These are phyloP conservation scores for Arthrinium phaeospermum DNA, from an alignment of 2,329 filamentous ascomycete genomes.

Conservation along the genomic window DNA sequence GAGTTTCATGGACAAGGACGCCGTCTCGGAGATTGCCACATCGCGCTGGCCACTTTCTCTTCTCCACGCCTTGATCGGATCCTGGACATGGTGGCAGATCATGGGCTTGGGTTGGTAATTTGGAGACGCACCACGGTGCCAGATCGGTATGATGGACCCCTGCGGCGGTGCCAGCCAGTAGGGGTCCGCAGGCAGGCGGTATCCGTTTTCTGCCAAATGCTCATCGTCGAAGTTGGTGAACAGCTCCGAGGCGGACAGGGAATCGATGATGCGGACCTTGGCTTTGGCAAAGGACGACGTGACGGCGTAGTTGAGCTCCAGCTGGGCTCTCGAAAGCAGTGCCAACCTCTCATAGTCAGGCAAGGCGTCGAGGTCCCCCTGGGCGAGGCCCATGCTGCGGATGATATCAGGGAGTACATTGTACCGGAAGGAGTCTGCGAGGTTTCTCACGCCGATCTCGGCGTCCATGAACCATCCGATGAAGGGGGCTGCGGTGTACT, in stretches of 20 bases:
- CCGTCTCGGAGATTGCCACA: not conserved
- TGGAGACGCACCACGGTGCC: constrained; percentile 35
- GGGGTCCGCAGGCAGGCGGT: constrained; percentile 33
- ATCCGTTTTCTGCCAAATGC: constrained; percentile 31
- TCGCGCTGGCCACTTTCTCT: constrained; percentile 21
- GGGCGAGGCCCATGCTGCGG: constrained; percentile 27
- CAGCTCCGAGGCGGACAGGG: constrained; percentile 34
- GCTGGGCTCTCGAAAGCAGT: constrained; percentile 30
- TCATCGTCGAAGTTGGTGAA: constrained; percentile 34
- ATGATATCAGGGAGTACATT: constrained; percentile 33
- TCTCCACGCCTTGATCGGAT: constrained; percentile 37
- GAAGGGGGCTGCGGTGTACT: constrained; percentile 30
- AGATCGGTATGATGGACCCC: constrained; percentile 35
- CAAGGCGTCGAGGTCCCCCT: constrained; percentile 29
- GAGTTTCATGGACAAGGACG: not conserved
- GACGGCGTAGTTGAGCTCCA: constrained; percentile 36
- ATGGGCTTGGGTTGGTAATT: constrained; percentile 39
- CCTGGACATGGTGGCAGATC: constrained; percentile 34
- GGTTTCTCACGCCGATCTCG: constrained; percentile 37
- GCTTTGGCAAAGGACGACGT: constrained; percentile 32
- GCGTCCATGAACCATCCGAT: constrained; percentile 40
- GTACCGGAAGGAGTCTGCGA: constrained; percentile 36
- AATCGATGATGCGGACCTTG: constrained; percentile 33
- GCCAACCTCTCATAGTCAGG: constrained; percentile 32
- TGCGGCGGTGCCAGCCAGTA: constrained; percentile 36